These are phyloP conservation scores for Aspergillus kassunensis DNA, from an alignment of 495 filamentous ascomycete genomes.

Conservation along the genomic window DNA sequence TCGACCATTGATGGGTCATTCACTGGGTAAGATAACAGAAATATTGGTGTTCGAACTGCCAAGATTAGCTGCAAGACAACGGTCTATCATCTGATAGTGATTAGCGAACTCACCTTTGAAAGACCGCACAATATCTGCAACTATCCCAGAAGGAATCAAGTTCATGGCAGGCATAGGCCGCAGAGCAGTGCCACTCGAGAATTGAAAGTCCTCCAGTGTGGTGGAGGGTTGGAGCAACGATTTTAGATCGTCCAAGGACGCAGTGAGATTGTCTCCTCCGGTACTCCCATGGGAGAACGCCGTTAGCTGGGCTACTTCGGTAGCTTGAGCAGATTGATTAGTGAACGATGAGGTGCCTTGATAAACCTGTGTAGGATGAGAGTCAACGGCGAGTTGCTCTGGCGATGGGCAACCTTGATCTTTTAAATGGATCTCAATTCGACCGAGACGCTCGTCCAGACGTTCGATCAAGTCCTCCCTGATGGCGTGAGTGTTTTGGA, in stretches of 20 bases:
- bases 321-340: constrained; percentile 4
- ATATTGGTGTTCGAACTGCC: neutral
- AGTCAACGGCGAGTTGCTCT: neutral
- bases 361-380: neutral
- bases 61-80: too few species aligned
- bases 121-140: constrained; percentile 4
- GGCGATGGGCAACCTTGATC: neutral
- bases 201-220: neutral
- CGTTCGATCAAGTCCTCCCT: constrained; percentile 2
- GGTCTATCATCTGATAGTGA: too few species aligned
- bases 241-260: constrained; percentile 2
- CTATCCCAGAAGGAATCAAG: neutral
- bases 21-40: constrained; percentile 10
- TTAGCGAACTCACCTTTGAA: neutral
- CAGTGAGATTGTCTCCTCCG: neutral
- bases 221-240: neutral
- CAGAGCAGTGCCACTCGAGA: neutral
- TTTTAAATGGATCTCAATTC: neutral
- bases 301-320: neutral
- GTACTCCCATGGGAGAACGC: neutral
- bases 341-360: constrained; percentile 8
- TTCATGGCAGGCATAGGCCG: neutral
- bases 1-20: constrained; percentile 18
- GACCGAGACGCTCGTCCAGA: neutral
- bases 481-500: neutral